phyloP scores from a whole-genome alignment of 148 eudicot genomes.

The Rhododendron williamsianum region DNA sequence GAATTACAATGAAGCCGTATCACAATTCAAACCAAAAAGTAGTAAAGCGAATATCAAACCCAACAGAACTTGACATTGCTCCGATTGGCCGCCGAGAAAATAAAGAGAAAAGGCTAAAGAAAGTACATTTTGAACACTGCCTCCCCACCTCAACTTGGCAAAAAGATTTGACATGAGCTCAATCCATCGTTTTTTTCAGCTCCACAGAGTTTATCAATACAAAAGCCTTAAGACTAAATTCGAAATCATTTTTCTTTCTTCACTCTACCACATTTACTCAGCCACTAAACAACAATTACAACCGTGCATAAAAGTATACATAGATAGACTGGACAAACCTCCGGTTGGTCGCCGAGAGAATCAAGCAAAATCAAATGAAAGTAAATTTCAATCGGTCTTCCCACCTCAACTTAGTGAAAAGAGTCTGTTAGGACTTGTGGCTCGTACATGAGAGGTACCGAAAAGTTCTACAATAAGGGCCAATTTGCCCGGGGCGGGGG shows the following conservation, averaged over 20 bases:
- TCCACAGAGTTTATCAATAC: neutral
- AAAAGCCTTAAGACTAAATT: neutral
- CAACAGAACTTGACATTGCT: neutral
- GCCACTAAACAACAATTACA: neutral
- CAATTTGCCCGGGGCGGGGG: too few relatives aligned
- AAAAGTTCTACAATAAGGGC: too few relatives aligned
- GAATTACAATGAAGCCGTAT: constrained; percentile 2
- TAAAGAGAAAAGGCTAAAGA: neutral
- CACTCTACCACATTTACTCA: neutral
- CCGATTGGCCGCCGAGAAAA: neutral
- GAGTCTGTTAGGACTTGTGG: too few relatives aligned
- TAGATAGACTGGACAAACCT: neutral
- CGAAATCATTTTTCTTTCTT: neutral
- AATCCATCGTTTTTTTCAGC: neutral
- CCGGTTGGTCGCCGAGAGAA: neutral
- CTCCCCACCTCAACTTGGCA: neutral
- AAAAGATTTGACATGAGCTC: neutral
- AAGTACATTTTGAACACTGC: neutral
- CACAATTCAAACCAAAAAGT: constrained; percentile 5
- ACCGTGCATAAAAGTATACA: neutral
- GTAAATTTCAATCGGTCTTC: neutral
- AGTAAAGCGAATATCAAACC: neutral
- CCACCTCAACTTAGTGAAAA: neutral
- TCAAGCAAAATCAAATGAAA: neutral
- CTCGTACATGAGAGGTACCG: too few relatives aligned